Evolutionary conservation across 2,329 filamentous ascomycete species (phyloP), one percentile per base, ranked within the genome.

Genomic region (Fusarium nanum): DNA sequence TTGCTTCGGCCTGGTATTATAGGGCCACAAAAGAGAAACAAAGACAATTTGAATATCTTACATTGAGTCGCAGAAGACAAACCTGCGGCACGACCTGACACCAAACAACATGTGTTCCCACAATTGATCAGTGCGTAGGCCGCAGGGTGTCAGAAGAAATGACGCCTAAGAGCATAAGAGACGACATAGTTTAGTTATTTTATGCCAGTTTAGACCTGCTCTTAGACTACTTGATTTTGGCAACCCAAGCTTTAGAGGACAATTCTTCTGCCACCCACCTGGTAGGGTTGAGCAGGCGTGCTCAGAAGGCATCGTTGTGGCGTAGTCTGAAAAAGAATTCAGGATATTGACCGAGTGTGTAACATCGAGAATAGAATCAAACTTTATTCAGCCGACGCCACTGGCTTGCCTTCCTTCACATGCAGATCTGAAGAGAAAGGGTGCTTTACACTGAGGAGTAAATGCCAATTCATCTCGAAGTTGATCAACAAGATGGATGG

Each of bases 1-100:
- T 60, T 56, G 59, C 63, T 56, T 56, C 42, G 48, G 27, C 23
- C 46, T 32, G 50, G 34, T 37, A 37, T n/a, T 7, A 12, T 22
- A 28, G 34, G 20, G 23, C 18, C 32, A 27, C 23, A 22, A 34
- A 25, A 13, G 34, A 25, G 30, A 53, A 41, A 28, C 32, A 22
- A 11, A 53, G 13, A 53, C 41, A n/a, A 27, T 53, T 41, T 13
- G n/a, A 20, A 41, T 37, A 42, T 53, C 16, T n/a, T 14, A 53
- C 27, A 28, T 28, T 41, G n/a, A 41, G 34, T 53, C 23, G 23
- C 49, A 53, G 32, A 16, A 20, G 18, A 25, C 16, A 52, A 37
- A 40, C 49, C 32, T 52, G 32, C 32, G 34, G n/a, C 49, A 41
- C n/a, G 55, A 53, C 27, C 48, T 22, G 48, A 32, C 22, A 20